A percentile compares a stretch with the other conserved stretches of the same genome.
Evolutionary conservation across 148 eudicot genomes (phyloP).

Genomic region (Cornus kousa): DNA sequence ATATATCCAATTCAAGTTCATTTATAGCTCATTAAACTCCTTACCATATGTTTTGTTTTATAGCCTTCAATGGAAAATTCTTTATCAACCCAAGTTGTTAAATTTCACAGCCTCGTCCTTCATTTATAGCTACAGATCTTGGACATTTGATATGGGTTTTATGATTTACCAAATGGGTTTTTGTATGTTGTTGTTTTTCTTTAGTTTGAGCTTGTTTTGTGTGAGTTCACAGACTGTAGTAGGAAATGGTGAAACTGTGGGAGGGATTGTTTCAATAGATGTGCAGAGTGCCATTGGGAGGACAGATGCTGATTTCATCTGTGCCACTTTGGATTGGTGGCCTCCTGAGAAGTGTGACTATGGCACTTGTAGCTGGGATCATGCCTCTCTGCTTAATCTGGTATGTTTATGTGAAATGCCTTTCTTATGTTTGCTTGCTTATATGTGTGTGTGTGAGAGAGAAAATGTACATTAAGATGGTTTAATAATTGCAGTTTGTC

Average conservation of each 20-base stretch:
- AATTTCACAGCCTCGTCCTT: background rate
- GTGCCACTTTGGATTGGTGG: conserved; percentile 99
- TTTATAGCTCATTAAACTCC: background rate
- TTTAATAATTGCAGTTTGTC: background rate
- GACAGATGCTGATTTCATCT: conserved; percentile 66
- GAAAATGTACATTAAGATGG: background rate
- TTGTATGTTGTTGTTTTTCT: conserved; percentile 30
- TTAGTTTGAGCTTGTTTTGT: conserved; percentile 30
- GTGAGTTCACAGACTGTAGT: conserved; percentile 22
- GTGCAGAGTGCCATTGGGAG: conserved; percentile 52
- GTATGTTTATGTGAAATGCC: conserved; percentile 24
- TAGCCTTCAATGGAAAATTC: conserved; percentile 2
- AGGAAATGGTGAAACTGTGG: conserved; percentile 12
- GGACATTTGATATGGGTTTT: conserved; percentile 43
- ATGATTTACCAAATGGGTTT: conserved; percentile 27
- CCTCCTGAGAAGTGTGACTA: conserved; percentile 97
- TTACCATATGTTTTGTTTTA: background rate
- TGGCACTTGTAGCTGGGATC: conserved; percentile 86
- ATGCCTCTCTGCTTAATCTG: conserved; percentile 86
- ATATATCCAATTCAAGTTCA: background rate
- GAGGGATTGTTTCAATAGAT: conserved; percentile 54
- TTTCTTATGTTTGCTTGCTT: background rate
- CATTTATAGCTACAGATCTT: conserved; percentile 15
- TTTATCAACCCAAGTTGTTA: background rate
- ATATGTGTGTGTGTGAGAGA: background rate